Evolutionary conservation across 164 flowering plant species (phyloP), one percentile per base, ranked within the genome.

Genomic region (Umbilicus rupestris): DNA sequence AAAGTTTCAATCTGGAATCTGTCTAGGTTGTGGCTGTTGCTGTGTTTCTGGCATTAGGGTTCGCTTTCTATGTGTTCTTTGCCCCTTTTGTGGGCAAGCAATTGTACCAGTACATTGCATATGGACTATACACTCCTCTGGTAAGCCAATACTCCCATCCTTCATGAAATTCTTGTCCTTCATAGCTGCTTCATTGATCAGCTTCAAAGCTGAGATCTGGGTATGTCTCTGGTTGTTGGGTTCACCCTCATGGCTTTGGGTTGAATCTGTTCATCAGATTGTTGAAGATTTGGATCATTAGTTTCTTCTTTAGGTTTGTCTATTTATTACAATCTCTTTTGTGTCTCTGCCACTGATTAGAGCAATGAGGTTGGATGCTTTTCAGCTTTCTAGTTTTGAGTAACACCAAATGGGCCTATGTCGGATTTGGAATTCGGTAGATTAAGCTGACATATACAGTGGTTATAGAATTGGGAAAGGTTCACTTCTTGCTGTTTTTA

Each of bases 21-120:
- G 8, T 77, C 70, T 73, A 94, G 99, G 96, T 94, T 76, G 96
- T 91, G 57, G 96, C 99, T 68, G 92, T 91, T 69, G 90, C 97
- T 69, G 99, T 94, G 17, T 91, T 94, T 80, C 74, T 94, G 75
- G 99, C 99, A 14, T 71, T 94, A 84, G 99, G 90, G 42, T 91
- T 94, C 80, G 97, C 97, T 39, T 94, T 87, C 79, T 94, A 94
- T 82, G 99, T 94, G 52, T 94, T 94, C 82, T 94, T 94, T 77
- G 89, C 92, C 26, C 99, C 99, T 39, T 95, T 95, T 85, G 94
- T 95, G 66, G 97, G 97, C 66, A 84, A 76, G 82, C 84, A 84
- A 85, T 15, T 84, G 69, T 78, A 82, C 72, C 97, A 87, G 84
- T 87, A 83, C 67, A 75, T 90, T 47, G 88, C 77, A 49, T 88